Conservation (phyloP, 768 basidiomycete genomes). For the Grammothele lineata region DNA sequence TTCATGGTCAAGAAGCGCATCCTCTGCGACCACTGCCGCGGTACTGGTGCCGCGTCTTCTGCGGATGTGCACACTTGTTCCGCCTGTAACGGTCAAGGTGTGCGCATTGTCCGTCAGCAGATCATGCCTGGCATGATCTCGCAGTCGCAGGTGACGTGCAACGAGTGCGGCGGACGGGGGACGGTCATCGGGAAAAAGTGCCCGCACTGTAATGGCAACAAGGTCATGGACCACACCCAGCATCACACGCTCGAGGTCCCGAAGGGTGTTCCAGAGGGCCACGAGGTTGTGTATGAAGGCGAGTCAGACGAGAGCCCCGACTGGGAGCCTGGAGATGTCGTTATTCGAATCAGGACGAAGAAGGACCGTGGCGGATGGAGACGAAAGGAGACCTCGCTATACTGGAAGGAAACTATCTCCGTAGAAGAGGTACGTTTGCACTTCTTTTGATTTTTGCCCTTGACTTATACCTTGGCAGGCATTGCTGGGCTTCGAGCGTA, state of each 20-base stretch:
- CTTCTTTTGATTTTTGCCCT: neutral
- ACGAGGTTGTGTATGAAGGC: slow-evolving; percentile 92
- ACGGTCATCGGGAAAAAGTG: slow-evolving; percentile 73
- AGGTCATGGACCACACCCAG: slow-evolving; percentile 77
- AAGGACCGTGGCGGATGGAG: slow-evolving; percentile 78
- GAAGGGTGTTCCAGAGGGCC: slow-evolving; percentile 88
- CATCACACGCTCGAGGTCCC: slow-evolving; percentile 83
- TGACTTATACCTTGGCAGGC: slow-evolving; percentile 50
- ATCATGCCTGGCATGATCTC: slow-evolving; percentile 98
- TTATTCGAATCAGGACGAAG: slow-evolving; percentile 78
- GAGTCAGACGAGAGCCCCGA: slow-evolving; percentile 96
- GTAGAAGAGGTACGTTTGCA: slow-evolving; percentile 82
- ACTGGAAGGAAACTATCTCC: slow-evolving; percentile 89
- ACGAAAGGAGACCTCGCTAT: slow-evolving; percentile 85
- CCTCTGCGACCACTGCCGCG: slow-evolving; percentile 96
- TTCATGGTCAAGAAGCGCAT: slow-evolving; percentile 90
- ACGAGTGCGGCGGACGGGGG: slow-evolving; percentile 82
- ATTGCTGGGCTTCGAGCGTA: slow-evolving; percentile 91
- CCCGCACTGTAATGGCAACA: slow-evolving; percentile 76
- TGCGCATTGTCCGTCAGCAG: slow-evolving; percentile 85
- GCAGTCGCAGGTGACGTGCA: slow-evolving; percentile 79
- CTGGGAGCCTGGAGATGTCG: slow-evolving; percentile 92
- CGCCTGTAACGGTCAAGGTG: slow-evolving; percentile 79
- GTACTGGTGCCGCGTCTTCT: slow-evolving; percentile 89
- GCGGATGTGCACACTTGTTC: slow-evolving; percentile 84